Percentiles rank a stretch among this genome's conserved stretches.
These are phyloP conservation scores for Noccaea caerulescens DNA, from an alignment of 345 rosid genomes.

Conservation along the genomic window DNA sequence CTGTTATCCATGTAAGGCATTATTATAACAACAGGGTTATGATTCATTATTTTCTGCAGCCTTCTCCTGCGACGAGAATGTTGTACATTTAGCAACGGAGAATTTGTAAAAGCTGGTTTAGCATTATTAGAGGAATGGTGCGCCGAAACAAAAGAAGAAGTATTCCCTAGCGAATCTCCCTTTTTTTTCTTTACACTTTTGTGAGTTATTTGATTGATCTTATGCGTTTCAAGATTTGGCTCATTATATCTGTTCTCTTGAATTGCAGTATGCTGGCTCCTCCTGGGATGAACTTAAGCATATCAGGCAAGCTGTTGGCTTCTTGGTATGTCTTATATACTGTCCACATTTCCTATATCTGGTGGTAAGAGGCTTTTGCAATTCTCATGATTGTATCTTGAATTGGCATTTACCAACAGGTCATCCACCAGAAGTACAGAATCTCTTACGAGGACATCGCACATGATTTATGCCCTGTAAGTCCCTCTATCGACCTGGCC, in stretches of 20 bases:
- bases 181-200: neutral
- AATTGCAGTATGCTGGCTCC: constrained; percentile 80
- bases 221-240: constrained; percentile 8
- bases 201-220: constrained; percentile 5
- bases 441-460: constrained; percentile 93
- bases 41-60: constrained; percentile 50
- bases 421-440: constrained; percentile 92
- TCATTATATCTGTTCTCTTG: constrained; percentile 22
- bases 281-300: constrained; percentile 99
- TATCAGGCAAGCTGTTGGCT: constrained; percentile 97
- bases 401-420: constrained; percentile 53
- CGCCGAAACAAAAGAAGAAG: constrained; percentile 79
- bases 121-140: constrained; percentile 97
- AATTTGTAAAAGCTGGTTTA: constrained; percentile 90
- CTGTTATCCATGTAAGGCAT: constrained; percentile 14
- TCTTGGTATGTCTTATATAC: constrained; percentile 66
- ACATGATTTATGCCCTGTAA: constrained; percentile 90
- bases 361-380: constrained; percentile 11
- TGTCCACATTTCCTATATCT: constrained; percentile 8
- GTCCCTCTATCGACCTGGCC: constrained; percentile 5
- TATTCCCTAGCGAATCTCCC: constrained; percentile 30
- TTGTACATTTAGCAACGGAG: constrained; percentile 98
- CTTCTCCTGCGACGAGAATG: constrained; percentile 97
- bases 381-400: constrained; percentile 35
- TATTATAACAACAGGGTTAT: constrained; percentile 30